Evolutionary conservation across 352 stramenopile species (phyloP), one percentile per base, ranked within the genome.

Genomic region (Phytophthora ramorum): DNA sequence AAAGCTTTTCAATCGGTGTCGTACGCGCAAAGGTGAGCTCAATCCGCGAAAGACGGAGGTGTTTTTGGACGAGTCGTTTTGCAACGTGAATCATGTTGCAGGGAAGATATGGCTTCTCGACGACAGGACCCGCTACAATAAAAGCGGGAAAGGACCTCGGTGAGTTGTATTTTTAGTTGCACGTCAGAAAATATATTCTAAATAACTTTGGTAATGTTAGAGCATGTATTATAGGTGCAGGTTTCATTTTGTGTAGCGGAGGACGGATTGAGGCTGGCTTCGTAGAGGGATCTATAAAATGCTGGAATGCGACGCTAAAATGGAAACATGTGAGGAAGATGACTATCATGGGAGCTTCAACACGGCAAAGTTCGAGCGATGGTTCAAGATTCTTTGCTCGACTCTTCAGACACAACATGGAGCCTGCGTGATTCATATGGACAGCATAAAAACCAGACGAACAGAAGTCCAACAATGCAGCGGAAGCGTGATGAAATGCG

Each of bases 381-480:
- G 47, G 47, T 54, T 43, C 30, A 44, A n/a, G 20, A 44, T 43
- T 30, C 17, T 54, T 6, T 54, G 47, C 16, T 4, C 0, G 10
- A 54, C 24, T 7, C 47, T 54, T 6, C 16, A 28, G 26, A 1
- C 24, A 30, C 12, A 16, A 19, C 47, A 54, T 30, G 47, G 47
- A 10, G 3, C 28, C n/a, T 54, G 47, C 9, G 16, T n/a, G 8
- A 54, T 54, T 24, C 30, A 54, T 28, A 41, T 54, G 47, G 19
- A 54, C 44, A 16, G 30, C 47, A 54, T 19, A 54, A 54, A 7
- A 54, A 54, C 30, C 47, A 54, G n/a, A 43, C 30, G 6, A 54
- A 54, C 24, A 54, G 41, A 54, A 54, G 3, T n/a, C 47, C 47
- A 30, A 54, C 47, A 41, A 44, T 43, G 47, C 41, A 12, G 16